phyloP scores from a whole-genome alignment of 306 rosid genomes.

The Chamaecrista fasciculata region DNA sequence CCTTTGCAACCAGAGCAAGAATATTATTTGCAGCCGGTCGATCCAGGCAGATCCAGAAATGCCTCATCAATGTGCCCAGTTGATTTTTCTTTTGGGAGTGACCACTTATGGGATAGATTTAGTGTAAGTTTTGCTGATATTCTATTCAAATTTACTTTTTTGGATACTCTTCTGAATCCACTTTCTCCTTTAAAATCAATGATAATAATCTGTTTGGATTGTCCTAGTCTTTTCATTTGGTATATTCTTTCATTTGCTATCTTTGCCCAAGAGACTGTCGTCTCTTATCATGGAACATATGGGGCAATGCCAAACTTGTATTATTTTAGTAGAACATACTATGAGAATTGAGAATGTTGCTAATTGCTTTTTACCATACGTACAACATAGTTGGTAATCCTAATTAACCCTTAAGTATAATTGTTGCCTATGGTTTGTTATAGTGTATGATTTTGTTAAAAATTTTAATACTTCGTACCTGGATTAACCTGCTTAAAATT shows the following conservation, averaged over 20 bases:
- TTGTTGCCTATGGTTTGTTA: background rate
- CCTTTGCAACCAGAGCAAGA: conserved; percentile 90
- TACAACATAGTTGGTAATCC: background rate
- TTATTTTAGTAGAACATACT: background rate
- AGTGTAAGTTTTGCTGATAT: conserved; percentile 61
- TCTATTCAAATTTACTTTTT: conserved; percentile 20
- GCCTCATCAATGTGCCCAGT: conserved; percentile 89
- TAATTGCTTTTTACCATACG: background rate
- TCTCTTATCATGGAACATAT: background rate
- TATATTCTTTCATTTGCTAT: conserved; percentile 9
- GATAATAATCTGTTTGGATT: background rate
- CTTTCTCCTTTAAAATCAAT: conserved; percentile 5
- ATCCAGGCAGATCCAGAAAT: conserved; percentile 69
- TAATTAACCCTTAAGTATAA: background rate
- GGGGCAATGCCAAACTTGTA: conserved; percentile 9
- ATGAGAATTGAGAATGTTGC: background rate
- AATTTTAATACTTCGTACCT: background rate
- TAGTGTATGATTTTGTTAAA: background rate
- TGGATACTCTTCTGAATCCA: background rate
- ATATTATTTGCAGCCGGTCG: conserved; percentile 82
- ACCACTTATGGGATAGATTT: conserved; percentile 93
- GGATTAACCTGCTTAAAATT: background rate
- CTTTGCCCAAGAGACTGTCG: background rate
- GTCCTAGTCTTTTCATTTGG: background rate
- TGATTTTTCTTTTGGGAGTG: conserved; percentile 92